Base-by-base conservation (phyloP, 2,329 filamentous ascomycete genomes). In the Trichoderma asperellum region DNA sequence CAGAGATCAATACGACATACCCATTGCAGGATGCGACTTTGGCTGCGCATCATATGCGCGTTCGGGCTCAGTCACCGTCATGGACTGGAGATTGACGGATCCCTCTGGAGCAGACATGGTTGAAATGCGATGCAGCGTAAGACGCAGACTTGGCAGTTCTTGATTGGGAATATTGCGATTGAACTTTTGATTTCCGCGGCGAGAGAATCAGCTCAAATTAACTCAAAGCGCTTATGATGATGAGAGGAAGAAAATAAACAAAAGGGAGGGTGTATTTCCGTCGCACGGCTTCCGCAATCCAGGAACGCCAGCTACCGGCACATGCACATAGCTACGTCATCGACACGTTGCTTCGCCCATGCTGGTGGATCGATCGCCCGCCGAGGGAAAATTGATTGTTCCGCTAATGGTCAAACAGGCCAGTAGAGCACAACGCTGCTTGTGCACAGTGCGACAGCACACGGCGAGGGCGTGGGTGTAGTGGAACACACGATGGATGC, bases 1-100 rank as follows among this genome's bases (percentile, higher is more conserved):
- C 4, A 53, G 7, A 6, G 2, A 24, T 34, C 8, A 5, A 5
- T 24, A 4, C 35, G 52, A 62, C 61, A 35, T 70, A 59, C 70
- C 62, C 70, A 71, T 71, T 2, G 67, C 67, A 7, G 43, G 67
- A 35, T 61, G 67, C 32, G 52, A 37, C 11, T 63, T 57, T 34
- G 70, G 70, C 49, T 71, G 70, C 11, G 43, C 58, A 21, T 34
- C 53, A 21, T 67, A 47, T 14, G 52, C 24, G 43, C 40, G 56
- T 43, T 68, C 57, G 11, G 65, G 65, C 32, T 68, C 43, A 32
- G 47, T 18, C 18, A 68, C 24, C 4, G 18, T 34, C 21, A 40
- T 43, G 18, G 37, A 8, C 37, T 43, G 27, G 14, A 29, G 27
- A 53, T 66, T 55, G 59, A 40, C 21, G 27, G 34, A 5, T n/a